A percentile compares a stretch with the other conserved stretches of the same genome.
These are phyloP conservation scores for Phalaenopsis hybrid DNA, from an alignment of 116 monocot species.

Conservation along the genomic window DNA sequence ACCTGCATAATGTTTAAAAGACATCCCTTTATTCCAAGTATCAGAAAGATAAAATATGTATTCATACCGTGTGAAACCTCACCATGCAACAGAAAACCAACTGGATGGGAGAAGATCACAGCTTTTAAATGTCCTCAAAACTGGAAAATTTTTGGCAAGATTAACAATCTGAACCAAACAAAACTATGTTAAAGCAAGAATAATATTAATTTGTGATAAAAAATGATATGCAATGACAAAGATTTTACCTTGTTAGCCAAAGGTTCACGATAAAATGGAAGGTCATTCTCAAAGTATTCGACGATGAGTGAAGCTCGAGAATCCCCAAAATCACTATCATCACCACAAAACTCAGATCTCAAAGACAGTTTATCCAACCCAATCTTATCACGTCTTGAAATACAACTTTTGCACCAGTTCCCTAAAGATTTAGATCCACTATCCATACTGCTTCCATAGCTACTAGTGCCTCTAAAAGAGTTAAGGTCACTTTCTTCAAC, in stretches of 20 bases:
- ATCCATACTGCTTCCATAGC: conserved; percentile 64
- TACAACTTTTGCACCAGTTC: conserved; percentile 14
- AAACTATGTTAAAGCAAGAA: neutral
- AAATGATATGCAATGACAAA: neutral
- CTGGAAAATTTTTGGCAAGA: conserved; percentile 55
- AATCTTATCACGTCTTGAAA: neutral
- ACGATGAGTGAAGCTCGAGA: conserved; percentile 37
- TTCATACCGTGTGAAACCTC: conserved; percentile 2
- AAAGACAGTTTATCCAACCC: conserved; percentile 26
- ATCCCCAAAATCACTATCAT: conserved; percentile 35
- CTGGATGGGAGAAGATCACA: conserved; percentile 70
- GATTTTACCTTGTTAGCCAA: conserved; percentile 68
- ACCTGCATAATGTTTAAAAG: conserved; percentile 7
- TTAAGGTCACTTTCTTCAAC: conserved; percentile 52
- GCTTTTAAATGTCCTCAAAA: conserved; percentile 54
- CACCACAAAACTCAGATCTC: conserved; percentile 37
- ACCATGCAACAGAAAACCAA: conserved; percentile 98
- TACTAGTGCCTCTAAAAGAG: conserved; percentile 53
- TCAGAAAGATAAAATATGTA: neutral
- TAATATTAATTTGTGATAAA: neutral
- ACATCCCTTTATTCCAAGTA: neutral
- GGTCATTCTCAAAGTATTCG: conserved; percentile 59
- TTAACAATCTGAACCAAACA: conserved; percentile 42
- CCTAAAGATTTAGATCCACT: conserved; percentile 18
- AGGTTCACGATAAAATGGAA: conserved; percentile 65